Percentiles rank a stretch among this genome's conserved stretches.
Evolutionary conservation across 2,329 filamentous ascomycete species (phyloP).

Genomic region (Exophiala phaeomuriformis): DNA sequence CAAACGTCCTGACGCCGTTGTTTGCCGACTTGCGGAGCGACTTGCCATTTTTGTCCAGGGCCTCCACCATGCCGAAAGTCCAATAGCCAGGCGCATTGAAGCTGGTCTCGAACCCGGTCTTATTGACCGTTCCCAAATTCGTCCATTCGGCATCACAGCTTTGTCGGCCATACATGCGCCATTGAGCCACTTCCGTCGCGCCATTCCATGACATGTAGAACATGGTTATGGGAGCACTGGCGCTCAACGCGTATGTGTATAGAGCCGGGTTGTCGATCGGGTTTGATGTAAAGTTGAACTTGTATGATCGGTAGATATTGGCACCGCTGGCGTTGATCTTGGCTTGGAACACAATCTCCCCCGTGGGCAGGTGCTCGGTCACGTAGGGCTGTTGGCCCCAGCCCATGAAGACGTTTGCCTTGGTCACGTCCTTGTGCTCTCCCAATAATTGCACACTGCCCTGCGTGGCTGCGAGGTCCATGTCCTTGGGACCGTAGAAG

Average conservation of each 20-base stretch:
- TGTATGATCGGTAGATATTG: slow-evolving; percentile 38
- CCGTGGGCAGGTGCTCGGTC: slow-evolving; percentile 33
- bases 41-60: slow-evolving; percentile 5
- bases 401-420: slow-evolving; percentile 35
- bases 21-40: slow-evolving; percentile 11
- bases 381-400: slow-evolving; percentile 37
- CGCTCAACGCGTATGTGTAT: background rate
- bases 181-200: slow-evolving; percentile 41
- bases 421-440: background rate
- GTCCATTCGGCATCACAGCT: slow-evolving; percentile 20
- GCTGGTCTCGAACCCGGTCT: slow-evolving; percentile 35
- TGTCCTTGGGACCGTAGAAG: slow-evolving; percentile 52
- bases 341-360: slow-evolving; percentile 33
- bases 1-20: slow-evolving; percentile 11
- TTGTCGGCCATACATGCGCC: slow-evolving; percentile 29
- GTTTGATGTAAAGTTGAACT: slow-evolving; percentile 26
- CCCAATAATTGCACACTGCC: slow-evolving; percentile 33
- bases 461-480: slow-evolving; percentile 42
- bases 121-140: slow-evolving; percentile 29
- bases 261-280: slow-evolving; percentile 1
- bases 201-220: slow-evolving; percentile 42
- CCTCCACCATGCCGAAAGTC: slow-evolving; percentile 15
- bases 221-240: slow-evolving; percentile 8
- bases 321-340: slow-evolving; percentile 30
- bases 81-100: slow-evolving; percentile 19